Evolutionary conservation across 2,329 filamentous ascomycete species (phyloP).

Genomic region (Verticillium zaregamsianum): DNA sequence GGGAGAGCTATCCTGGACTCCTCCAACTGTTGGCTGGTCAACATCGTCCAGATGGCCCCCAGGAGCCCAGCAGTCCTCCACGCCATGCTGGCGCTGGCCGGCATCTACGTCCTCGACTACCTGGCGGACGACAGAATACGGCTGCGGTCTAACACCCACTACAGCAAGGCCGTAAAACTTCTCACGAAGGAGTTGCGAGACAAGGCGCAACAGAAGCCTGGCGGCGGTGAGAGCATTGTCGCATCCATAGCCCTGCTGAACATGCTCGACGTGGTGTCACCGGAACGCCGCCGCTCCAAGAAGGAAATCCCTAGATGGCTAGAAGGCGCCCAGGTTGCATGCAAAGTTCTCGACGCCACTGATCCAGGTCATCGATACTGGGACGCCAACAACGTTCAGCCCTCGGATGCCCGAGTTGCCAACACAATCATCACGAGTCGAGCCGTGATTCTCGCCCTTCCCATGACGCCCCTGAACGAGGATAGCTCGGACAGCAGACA

Average conservation of each 20-base stretch:
- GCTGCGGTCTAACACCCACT: slow-evolving; percentile 25
- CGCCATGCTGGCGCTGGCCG: slow-evolving; percentile 35
- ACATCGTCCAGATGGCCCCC: slow-evolving; percentile 33
- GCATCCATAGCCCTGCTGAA: slow-evolving; percentile 20
- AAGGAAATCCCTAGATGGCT: slow-evolving; percentile 32
- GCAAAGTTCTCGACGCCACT: slow-evolving; percentile 27
- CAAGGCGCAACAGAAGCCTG: neutral
- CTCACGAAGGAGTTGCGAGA: slow-evolving; percentile 17
- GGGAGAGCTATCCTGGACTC: slow-evolving; percentile 31
- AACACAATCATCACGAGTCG: slow-evolving; percentile 35
- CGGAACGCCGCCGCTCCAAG: slow-evolving; percentile 27
- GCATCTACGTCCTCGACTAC: slow-evolving; percentile 37
- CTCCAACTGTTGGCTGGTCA: slow-evolving; percentile 35
- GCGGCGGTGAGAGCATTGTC: slow-evolving; percentile 6
- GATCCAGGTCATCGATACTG: slow-evolving; percentile 33
- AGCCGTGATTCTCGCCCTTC: slow-evolving; percentile 33
- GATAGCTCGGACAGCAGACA: slow-evolving; percentile 22
- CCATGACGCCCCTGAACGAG: slow-evolving; percentile 28
- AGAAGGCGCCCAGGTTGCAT: slow-evolving; percentile 29
- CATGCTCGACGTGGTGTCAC: slow-evolving; percentile 22
- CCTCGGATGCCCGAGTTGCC: slow-evolving; percentile 27
- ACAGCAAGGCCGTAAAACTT: slow-evolving; percentile 23
- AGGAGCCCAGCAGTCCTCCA: slow-evolving; percentile 25
- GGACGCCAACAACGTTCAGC: slow-evolving; percentile 26
- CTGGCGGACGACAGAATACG: slow-evolving; percentile 25